Conservation (phyloP, 1,284 basidiomycete genomes). For the Volvariella volvacea region DNA sequence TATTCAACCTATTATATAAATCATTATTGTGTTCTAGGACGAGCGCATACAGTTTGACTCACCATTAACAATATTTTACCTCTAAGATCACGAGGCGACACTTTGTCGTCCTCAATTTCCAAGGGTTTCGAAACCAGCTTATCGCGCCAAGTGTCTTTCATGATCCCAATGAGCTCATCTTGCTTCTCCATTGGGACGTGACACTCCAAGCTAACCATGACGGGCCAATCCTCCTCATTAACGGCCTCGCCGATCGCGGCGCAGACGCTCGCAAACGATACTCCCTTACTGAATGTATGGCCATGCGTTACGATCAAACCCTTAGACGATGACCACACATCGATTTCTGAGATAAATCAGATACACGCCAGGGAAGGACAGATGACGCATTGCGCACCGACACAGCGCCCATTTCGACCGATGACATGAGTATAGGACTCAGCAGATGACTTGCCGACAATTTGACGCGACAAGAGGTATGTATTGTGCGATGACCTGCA, state of each 20-base stretch:
- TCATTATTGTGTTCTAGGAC: not conserved
- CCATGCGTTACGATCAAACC: conserved; percentile 59
- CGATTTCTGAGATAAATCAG: conserved; percentile 38
- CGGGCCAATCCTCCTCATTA: conserved; percentile 40
- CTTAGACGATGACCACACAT: conserved; percentile 54
- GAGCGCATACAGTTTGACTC: conserved; percentile 8
- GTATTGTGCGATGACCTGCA: conserved; percentile 60
- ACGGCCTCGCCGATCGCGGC: conserved; percentile 42
- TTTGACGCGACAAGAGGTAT: conserved; percentile 54
- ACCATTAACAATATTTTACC: conserved; percentile 60
- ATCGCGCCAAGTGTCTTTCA: conserved; percentile 49
- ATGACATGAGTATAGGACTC: conserved; percentile 53
- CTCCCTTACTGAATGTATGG: conserved; percentile 43
- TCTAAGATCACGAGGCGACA: conserved; percentile 40
- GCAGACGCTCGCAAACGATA: conserved; percentile 45
- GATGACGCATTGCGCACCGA: conserved; percentile 23
- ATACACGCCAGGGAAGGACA: not conserved
- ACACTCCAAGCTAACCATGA: conserved; percentile 61
- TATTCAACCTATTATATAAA: conserved; percentile 44
- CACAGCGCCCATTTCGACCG: conserved; percentile 46
- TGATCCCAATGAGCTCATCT: conserved; percentile 45
- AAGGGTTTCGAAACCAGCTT: conserved; percentile 39
- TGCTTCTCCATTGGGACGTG: conserved; percentile 49
- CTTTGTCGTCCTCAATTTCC: conserved; percentile 24
- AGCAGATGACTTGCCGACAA: conserved; percentile 50